These are phyloP conservation scores for Lippia alba DNA, from an alignment of 305 asterid genomes.

Conservation along the genomic window DNA sequence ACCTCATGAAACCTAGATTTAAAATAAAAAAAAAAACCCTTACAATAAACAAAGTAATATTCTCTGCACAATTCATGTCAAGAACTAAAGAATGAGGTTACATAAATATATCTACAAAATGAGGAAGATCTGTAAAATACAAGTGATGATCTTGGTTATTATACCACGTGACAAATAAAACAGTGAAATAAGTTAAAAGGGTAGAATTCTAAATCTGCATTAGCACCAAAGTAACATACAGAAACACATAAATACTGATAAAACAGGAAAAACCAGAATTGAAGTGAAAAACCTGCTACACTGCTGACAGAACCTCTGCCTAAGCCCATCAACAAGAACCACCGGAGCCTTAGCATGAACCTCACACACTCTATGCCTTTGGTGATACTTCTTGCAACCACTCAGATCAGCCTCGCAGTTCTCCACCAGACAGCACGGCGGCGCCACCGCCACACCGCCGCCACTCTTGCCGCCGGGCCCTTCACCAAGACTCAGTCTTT, in stretches of 20 bases:
- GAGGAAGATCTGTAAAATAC: too few relatives aligned
- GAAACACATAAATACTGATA: not conserved
- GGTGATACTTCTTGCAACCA: slow-evolving; percentile 53
- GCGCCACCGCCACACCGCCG: slow-evolving; percentile 32
- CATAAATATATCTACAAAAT: too few relatives aligned
- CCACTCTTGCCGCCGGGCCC: slow-evolving; percentile 23
- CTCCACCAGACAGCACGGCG: slow-evolving; percentile 51
- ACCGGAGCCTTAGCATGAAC: slow-evolving; percentile 55
- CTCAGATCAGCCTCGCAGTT: slow-evolving; percentile 49
- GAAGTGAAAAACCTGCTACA: slow-evolving; percentile 61
- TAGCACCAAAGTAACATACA: slow-evolving; percentile 1
- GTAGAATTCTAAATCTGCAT: not conserved
- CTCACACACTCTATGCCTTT: slow-evolving; percentile 64
- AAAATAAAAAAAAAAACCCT: not conserved
- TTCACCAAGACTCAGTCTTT: slow-evolving; percentile 39
- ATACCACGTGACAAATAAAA: not conserved
- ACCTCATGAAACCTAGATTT: slow-evolving; percentile 58
- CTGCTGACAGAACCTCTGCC: slow-evolving; percentile 73
- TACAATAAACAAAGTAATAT: not conserved
- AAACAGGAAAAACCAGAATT: not conserved
- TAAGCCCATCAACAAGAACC: slow-evolving; percentile 48
- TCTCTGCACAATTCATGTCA: not conserved
- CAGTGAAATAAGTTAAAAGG: not conserved
- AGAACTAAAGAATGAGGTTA: too few relatives aligned
- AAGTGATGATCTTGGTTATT: too few relatives aligned